These are phyloP conservation scores for Gigaspora rosea DNA, from an alignment of 192 early-diverging fungal genomes.

Conservation along the genomic window DNA sequence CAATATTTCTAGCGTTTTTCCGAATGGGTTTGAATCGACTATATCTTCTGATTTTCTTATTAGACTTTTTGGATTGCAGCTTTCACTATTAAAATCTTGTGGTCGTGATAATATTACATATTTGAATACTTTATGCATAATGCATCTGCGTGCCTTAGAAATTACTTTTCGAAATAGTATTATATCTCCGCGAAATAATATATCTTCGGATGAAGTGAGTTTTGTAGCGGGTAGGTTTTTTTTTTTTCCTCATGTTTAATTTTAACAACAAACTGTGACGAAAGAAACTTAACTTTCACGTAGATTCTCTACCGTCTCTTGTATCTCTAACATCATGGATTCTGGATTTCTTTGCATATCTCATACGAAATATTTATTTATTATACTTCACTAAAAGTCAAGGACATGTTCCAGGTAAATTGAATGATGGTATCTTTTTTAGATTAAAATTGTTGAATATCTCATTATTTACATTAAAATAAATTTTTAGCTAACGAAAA, in stretches of 20 bases:
- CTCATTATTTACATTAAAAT: no score
- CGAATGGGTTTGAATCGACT: neutral
- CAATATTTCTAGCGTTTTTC: constrained; percentile 8
- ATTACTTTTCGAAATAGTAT: neutral
- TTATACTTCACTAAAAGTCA: neutral
- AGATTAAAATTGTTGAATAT: neutral
- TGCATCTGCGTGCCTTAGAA: constrained; percentile 16
- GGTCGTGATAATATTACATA: constrained; percentile 11
- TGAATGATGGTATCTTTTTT: neutral
- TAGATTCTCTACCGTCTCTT: constrained; percentile 18
- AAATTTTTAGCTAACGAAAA: constrained; percentile 4
- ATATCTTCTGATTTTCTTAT: constrained; percentile 8
- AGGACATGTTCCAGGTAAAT: neutral
- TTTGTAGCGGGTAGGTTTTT: neutral
- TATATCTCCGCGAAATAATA: neutral
- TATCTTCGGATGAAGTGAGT: neutral
- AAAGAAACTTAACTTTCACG: neutral
- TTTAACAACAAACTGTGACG: neutral
- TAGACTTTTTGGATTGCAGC: constrained; percentile 27
- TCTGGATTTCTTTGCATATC: constrained; percentile 15
- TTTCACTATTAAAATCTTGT: constrained; percentile 19
- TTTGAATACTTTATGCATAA: constrained; percentile 11
- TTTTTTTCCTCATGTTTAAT: neutral
- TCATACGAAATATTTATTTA: constrained; percentile 5
- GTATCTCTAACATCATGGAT: constrained; percentile 6